A percentile compares a stretch with the other conserved stretches of the same genome.
phyloP scores from a whole-genome alignment of 108 stramenopile genomes.

The Cyclotella choctawhatcheeana region DNA sequence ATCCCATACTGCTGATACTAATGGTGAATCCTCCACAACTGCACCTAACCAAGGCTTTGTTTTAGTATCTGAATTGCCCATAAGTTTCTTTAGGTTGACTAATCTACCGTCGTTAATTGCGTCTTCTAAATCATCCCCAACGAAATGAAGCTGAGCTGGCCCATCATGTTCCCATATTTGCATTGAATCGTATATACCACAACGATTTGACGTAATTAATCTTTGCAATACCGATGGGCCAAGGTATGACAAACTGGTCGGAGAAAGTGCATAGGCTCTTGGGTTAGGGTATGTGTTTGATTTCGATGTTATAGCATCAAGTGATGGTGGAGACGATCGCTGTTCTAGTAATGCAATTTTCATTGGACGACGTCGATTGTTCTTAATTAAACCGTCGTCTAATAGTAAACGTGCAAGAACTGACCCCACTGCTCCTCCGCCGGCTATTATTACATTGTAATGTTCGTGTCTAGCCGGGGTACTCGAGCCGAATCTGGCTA shows the following conservation, averaged over 20 bases:
- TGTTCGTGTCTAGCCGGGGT: conserved; percentile 27
- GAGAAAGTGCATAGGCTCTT: conserved; percentile 88
- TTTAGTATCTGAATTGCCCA: conserved; percentile 12
- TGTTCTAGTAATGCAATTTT: conserved; percentile 46
- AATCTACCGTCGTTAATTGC: conserved; percentile 41
- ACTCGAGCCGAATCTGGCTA: neutral
- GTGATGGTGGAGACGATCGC: conserved; percentile 32
- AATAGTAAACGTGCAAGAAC: conserved; percentile 62
- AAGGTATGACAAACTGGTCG: conserved; percentile 61
- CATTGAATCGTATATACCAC: conserved; percentile 78
- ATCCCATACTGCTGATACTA: conserved; percentile 68
- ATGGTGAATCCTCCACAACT: conserved; percentile 71
- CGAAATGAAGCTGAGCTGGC: conserved; percentile 74
- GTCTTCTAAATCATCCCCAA: conserved; percentile 58
- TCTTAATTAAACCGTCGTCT: conserved; percentile 21
- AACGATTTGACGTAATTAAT: conserved; percentile 40
- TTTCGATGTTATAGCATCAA: conserved; percentile 6
- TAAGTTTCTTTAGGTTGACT: conserved; percentile 29
- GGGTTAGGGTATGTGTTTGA: conserved; percentile 57
- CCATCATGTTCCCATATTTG: conserved; percentile 89
- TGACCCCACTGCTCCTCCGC: conserved; percentile 81
- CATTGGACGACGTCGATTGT: conserved; percentile 40
- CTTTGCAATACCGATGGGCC: conserved; percentile 44
- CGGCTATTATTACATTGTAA: conserved; percentile 76
- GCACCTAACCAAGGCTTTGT: conserved; percentile 64